These are phyloP conservation scores for Chloranthus sessilifolius DNA, from an alignment of 164 flowering plant genomes.

Conservation along the genomic window DNA sequence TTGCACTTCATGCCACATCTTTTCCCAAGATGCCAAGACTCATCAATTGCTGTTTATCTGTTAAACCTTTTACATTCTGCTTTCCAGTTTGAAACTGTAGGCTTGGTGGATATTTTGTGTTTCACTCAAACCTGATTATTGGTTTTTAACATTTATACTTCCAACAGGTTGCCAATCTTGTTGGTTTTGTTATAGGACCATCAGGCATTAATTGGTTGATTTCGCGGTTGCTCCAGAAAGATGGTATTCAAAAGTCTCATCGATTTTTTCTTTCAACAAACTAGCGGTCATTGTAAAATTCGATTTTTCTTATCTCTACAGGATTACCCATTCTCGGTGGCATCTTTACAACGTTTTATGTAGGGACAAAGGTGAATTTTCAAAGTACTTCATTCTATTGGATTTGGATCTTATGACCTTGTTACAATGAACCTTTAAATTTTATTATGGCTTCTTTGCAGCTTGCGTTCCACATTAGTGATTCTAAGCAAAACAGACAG, in stretches of 20 bases:
- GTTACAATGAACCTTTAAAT: too few relatives aligned
- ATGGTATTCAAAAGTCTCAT: constrained; percentile 36
- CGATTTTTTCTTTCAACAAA: not conserved
- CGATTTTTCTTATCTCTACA: constrained; percentile 20
- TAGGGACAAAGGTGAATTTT: constrained; percentile 77
- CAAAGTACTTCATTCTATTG: not conserved
- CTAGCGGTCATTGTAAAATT: not conserved
- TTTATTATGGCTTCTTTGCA: constrained; percentile 27
- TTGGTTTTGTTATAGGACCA: constrained; percentile 90
- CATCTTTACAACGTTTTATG: constrained; percentile 70
- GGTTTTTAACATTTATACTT: not conserved
- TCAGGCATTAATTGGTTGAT: constrained; percentile 74
- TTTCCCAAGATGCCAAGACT: too few relatives aligned
- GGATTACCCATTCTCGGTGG: constrained; percentile 68
- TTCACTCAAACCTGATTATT: too few relatives aligned
- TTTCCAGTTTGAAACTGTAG: too few relatives aligned
- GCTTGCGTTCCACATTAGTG: constrained; percentile 83
- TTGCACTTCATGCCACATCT: too few relatives aligned
- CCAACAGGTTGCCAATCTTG: constrained; percentile 86
- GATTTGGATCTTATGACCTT: not conserved
- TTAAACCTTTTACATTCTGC: too few relatives aligned
- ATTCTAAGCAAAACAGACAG: constrained; percentile 31
- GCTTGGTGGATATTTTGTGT: too few relatives aligned
- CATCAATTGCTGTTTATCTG: too few relatives aligned
- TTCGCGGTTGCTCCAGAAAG: constrained; percentile 52